Evolutionary conservation across 179 eudicot genomes (phyloP).

Genomic region (Amaranthus tricolor): DNA sequence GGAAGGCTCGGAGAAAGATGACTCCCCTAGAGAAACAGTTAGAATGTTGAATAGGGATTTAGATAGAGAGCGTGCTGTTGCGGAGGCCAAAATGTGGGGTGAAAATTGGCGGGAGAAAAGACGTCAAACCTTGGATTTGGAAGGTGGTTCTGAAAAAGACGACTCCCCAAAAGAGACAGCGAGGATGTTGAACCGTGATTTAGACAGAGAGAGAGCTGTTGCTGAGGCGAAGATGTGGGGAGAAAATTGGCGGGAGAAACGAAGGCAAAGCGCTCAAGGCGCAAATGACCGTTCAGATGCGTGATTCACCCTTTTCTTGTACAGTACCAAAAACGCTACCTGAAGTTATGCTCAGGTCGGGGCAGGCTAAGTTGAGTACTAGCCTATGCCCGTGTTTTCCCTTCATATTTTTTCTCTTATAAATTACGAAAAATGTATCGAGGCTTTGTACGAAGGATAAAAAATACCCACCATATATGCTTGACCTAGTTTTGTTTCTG

Average conservation of each 20-base stretch:
- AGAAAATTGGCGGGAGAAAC: constrained; percentile 59
- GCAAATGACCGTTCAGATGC: constrained; percentile 41
- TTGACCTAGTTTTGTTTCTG: constrained; percentile 9
- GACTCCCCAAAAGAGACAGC: constrained; percentile 64
- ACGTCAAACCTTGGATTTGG: constrained; percentile 53
- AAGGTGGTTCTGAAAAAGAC: constrained; percentile 61
- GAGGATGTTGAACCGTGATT: constrained; percentile 54
- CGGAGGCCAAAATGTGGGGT: constrained; percentile 96
- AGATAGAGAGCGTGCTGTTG: constrained; percentile 76
- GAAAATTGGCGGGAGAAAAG: constrained; percentile 69
- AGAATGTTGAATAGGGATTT: constrained; percentile 53
- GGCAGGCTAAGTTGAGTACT: constrained; percentile 17
- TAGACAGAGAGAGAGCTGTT: constrained; percentile 69
- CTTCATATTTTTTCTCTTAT: constrained; percentile 3
- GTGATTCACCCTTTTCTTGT: constrained; percentile 20
- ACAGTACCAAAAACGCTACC: constrained; percentile 10
- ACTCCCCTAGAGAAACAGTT: constrained; percentile 60
- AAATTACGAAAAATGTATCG: constrained; percentile 14
- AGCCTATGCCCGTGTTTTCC: not conserved
- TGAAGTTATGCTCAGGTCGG: not conserved
- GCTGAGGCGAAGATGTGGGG: constrained; percentile 97
- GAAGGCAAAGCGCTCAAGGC: constrained; percentile 56
- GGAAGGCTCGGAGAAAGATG: constrained; percentile 76
- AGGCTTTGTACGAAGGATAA: constrained; percentile 24
- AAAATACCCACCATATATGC: constrained; percentile 21